Conservation (phyloP, 2,329 filamentous ascomycete genomes). For the Epichloe uncinata region DNA sequence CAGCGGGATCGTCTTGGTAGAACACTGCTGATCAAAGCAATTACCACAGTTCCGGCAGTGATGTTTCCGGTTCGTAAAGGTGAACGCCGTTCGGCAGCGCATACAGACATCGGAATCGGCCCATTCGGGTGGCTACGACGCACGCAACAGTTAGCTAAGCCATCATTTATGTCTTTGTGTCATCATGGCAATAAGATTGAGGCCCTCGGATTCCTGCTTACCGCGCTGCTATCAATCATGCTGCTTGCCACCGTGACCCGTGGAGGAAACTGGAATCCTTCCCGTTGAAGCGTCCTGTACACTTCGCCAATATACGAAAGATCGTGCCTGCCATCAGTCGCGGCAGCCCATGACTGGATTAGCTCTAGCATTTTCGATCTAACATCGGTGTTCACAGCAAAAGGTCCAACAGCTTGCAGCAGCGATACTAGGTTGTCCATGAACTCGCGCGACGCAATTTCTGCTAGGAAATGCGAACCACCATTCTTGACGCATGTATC, state of each 20-base stretch:
- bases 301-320: slow-evolving; percentile 79
- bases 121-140: slow-evolving; percentile 77
- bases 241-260: slow-evolving; percentile 78
- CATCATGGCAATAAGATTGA: neutral
- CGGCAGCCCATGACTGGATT: slow-evolving; percentile 85
- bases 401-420: slow-evolving; percentile 63
- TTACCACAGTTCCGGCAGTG: slow-evolving; percentile 97
- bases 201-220: slow-evolving; percentile 25
- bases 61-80: slow-evolving; percentile 96
- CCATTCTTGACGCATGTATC: slow-evolving; percentile 99
- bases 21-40: slow-evolving; percentile 93
- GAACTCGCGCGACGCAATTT: slow-evolving; percentile 94
- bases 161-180: neutral
- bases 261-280: slow-evolving; percentile 83
- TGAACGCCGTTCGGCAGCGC: slow-evolving; percentile 90
- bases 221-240: slow-evolving; percentile 94
- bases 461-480: slow-evolving; percentile 82
- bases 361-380: slow-evolving; percentile 83
- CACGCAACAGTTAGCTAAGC: neutral
- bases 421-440: slow-evolving; percentile 94
- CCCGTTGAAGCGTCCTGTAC: slow-evolving; percentile 67
- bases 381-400: slow-evolving; percentile 72
- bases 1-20: slow-evolving; percentile 72
- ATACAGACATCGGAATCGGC: slow-evolving; percentile 96
- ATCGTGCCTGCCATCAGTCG: slow-evolving; percentile 72